Evolutionary conservation across 2,329 filamentous ascomycete species (phyloP).

Genomic region (Dendryphion nanum): DNA sequence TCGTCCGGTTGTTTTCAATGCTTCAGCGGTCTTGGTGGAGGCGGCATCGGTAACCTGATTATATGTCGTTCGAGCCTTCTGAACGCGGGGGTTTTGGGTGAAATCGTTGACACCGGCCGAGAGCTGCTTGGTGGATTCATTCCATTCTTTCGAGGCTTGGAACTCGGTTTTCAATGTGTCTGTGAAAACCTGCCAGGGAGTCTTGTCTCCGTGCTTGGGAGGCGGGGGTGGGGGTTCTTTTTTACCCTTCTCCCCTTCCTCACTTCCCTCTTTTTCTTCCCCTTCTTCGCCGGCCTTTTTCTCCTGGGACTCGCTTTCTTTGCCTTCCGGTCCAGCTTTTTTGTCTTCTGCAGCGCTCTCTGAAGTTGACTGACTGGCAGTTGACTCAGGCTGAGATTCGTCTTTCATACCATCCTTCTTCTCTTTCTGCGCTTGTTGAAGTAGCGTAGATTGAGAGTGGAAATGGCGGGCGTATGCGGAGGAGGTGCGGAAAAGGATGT

Average conservation of each 20-base stretch:
- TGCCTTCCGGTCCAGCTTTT: slow-evolving; percentile 27
- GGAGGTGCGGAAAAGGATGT: slow-evolving; percentile 41
- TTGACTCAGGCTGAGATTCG: slow-evolving; percentile 22
- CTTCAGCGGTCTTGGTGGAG: slow-evolving; percentile 72
- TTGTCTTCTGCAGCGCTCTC: slow-evolving; percentile 31
- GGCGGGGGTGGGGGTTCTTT: slow-evolving; percentile 69
- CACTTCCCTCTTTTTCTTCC: slow-evolving; percentile 36
- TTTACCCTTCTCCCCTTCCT: slow-evolving; percentile 41
- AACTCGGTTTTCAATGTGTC: slow-evolving; percentile 95
- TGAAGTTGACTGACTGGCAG: slow-evolving; percentile 44
- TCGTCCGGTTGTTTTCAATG: slow-evolving; percentile 80
- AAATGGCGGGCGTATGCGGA: slow-evolving; percentile 46
- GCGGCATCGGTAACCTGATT: slow-evolving; percentile 82
- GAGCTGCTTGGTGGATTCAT: slow-evolving; percentile 95
- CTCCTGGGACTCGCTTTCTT: slow-evolving; percentile 44
- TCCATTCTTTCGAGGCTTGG: slow-evolving; percentile 98
- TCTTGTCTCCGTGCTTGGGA: slow-evolving; percentile 97
- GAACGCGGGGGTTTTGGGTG: slow-evolving; percentile 86
- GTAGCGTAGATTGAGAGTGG: slow-evolving; percentile 37
- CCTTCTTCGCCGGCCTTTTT: slow-evolving; percentile 46
- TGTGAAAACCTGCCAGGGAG: slow-evolving; percentile 97
- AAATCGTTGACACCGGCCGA: slow-evolving; percentile 87
- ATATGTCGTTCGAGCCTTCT: slow-evolving; percentile 81
- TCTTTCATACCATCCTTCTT: slow-evolving; percentile 33
- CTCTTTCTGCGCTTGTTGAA: slow-evolving; percentile 36